Evolutionary conservation across 352 stramenopile genomes (phyloP).

Genomic region (Phytophthora citricola): DNA sequence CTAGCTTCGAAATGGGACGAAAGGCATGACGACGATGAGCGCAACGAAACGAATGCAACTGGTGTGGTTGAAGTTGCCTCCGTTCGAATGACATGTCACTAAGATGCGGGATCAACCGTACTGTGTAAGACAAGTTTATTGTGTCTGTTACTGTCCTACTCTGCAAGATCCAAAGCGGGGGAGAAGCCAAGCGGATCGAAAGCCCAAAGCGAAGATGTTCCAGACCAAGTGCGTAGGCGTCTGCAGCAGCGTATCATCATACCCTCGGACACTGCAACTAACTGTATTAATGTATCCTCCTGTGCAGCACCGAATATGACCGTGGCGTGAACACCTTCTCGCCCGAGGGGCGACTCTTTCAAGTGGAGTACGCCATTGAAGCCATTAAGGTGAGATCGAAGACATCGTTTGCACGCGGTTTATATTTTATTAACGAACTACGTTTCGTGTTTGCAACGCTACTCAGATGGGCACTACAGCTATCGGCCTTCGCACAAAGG

Average conservation of each 20-base stretch:
- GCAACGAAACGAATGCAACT: not conserved
- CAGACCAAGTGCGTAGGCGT: constrained; percentile 59
- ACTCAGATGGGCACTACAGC: constrained; percentile 96
- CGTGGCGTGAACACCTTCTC: constrained; percentile 99
- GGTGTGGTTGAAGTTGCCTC: constrained; percentile 7
- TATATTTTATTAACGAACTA: no score
- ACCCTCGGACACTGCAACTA: not conserved
- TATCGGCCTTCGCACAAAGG: constrained; percentile 98
- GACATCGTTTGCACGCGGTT: not conserved
- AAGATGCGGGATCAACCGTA: not conserved
- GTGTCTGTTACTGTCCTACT: constrained; percentile 17
- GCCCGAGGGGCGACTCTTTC: constrained; percentile 98
- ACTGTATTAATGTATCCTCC: not conserved
- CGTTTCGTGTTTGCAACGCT: not conserved
- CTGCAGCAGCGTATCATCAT: not conserved
- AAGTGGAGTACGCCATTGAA: constrained; percentile 99
- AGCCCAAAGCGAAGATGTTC: constrained; percentile 51
- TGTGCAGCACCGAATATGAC: constrained; percentile 97
- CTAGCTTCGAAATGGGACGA: not conserved
- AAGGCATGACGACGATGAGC: no score
- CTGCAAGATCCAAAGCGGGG: constrained; percentile 42
- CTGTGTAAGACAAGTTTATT: constrained; percentile 19
- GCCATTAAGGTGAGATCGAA: constrained; percentile 92
- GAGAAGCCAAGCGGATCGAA: constrained; percentile 32
- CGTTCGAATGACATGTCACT: constrained; percentile 13